Conservation (phyloP, 2,329 filamentous ascomycete genomes). For the Helminthosporium solani region DNA sequence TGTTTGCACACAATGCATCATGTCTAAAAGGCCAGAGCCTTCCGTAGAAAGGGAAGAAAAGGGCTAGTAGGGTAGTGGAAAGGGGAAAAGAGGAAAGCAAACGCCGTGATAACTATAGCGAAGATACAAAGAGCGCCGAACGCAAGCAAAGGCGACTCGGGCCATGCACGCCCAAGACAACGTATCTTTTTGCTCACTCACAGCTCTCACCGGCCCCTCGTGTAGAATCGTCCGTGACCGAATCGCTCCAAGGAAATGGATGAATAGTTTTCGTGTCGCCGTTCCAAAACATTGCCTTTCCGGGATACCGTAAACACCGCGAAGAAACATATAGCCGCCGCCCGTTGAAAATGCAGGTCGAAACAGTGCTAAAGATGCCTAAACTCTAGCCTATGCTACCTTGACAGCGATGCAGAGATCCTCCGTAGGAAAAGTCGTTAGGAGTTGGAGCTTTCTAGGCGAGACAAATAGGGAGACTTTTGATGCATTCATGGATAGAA, state of each 20-base stretch:
- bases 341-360: slow-evolving; percentile 42
- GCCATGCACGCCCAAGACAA: neutral
- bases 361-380: slow-evolving; percentile 32
- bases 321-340: slow-evolving; percentile 42
- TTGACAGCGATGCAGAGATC: slow-evolving; percentile 23
- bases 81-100: slow-evolving; percentile 10
- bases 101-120: slow-evolving; percentile 9
- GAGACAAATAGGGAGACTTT: slow-evolving; percentile 14
- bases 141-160: neutral
- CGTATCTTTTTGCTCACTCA: slow-evolving; percentile 9
- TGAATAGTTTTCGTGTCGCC: slow-evolving; percentile 6
- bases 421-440: slow-evolving; percentile 26
- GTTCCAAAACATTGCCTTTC: slow-evolving; percentile 15
- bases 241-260: slow-evolving; percentile 6
- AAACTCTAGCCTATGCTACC: slow-evolving; percentile 25
- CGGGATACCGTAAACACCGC: slow-evolving; percentile 28
- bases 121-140: neutral
- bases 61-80: too few species aligned
- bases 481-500: slow-evolving; percentile 20
- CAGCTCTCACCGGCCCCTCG: slow-evolving; percentile 1
- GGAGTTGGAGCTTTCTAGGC: slow-evolving; percentile 14
- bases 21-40: slow-evolving; percentile 20
- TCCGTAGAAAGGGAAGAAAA: neutral
- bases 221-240: slow-evolving; percentile 4
- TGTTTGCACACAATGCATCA: slow-evolving; percentile 23